These are phyloP conservation scores for Physocladia obscura DNA, from an alignment of 192 early-diverging fungal species.

Conservation along the genomic window DNA sequence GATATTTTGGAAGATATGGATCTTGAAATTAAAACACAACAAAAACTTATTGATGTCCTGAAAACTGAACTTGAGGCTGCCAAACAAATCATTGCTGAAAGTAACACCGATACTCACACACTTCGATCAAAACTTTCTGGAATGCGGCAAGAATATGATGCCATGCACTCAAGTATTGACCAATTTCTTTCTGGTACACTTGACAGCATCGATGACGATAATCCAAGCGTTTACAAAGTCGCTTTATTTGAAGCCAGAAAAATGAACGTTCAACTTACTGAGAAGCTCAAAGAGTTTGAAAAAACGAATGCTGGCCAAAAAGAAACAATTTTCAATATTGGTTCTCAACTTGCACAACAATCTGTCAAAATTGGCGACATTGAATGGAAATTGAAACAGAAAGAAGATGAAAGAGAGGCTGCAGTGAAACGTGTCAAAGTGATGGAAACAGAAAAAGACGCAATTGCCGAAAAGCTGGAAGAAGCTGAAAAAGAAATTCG, in stretches of 20 bases:
- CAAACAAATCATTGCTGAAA: background rate
- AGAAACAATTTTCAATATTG: slow-evolving; percentile 13
- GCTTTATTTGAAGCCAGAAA: slow-evolving; percentile 21
- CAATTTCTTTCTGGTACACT: background rate
- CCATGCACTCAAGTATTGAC: slow-evolving; percentile 3
- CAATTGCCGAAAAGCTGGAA: background rate
- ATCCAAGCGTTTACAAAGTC: background rate
- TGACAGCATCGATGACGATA: background rate
- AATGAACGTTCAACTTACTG: background rate
- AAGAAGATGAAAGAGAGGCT: background rate
- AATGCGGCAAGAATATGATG: slow-evolving; percentile 1
- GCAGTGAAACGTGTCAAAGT: background rate
- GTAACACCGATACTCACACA: background rate
- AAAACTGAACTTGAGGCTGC: background rate
- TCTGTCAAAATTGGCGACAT: slow-evolving; percentile 16
- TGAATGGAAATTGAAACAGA: slow-evolving; percentile 28
- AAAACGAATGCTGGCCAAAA: background rate
- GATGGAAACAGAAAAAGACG: slow-evolving; percentile 2
- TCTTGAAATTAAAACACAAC: background rate
- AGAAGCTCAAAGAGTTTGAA: slow-evolving; percentile 4
- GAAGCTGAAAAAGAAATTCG: background rate
- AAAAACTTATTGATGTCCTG: slow-evolving; percentile 10
- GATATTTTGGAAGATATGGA: background rate
- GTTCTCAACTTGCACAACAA: slow-evolving; percentile 20
- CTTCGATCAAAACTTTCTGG: slow-evolving; percentile 1